phyloP scores from a whole-genome alignment of 768 basidiomycete genomes.

The Boletus coccyginus region DNA sequence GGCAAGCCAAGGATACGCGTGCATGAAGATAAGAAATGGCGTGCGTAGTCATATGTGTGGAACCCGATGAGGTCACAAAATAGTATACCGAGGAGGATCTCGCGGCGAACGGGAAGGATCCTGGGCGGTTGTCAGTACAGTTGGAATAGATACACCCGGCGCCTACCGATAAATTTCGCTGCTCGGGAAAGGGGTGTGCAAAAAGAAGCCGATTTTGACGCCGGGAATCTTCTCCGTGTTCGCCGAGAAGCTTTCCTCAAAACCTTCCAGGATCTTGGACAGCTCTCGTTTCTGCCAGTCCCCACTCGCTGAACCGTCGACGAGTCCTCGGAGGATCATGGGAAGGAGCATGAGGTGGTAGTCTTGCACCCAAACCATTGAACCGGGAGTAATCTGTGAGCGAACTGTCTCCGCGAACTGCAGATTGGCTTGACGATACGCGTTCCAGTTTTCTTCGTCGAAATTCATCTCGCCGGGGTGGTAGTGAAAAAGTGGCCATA shows the following conservation, averaged over 20 bases:
- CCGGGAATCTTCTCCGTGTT: constrained; percentile 46
- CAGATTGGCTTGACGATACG: constrained; percentile 95
- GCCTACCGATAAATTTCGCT: constrained; percentile 94
- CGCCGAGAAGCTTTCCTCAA: constrained; percentile 46
- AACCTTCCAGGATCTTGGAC: constrained; percentile 68
- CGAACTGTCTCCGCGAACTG: constrained; percentile 89
- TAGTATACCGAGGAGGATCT: constrained; percentile 94
- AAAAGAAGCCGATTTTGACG: constrained; percentile 97
- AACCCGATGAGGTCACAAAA: constrained; percentile 98
- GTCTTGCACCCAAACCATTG: constrained; percentile 99
- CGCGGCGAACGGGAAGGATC: constrained; percentile 93
- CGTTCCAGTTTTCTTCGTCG: constrained; percentile 97
- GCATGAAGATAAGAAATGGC: constrained; percentile 98
- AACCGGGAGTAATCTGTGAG: constrained; percentile 72
- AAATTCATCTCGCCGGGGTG: constrained; percentile 99
- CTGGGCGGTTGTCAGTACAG: constrained; percentile 38
- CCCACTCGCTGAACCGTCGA: constrained; percentile 66
- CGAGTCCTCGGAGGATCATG: constrained; percentile 86
- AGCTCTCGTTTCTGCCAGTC: constrained; percentile 61
- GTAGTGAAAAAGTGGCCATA: constrained; percentile 99
- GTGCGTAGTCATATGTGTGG: constrained; percentile 99
- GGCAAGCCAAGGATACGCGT: constrained; percentile 93
- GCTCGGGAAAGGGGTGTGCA: constrained; percentile 97
- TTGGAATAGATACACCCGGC: constrained; percentile 10
- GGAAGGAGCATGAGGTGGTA: constrained; percentile 98